Percentiles rank a stretch among this genome's conserved stretches.
Conservation (phyloP, 2,329 filamentous ascomycete species). For the Penicillium sp. region DNA sequence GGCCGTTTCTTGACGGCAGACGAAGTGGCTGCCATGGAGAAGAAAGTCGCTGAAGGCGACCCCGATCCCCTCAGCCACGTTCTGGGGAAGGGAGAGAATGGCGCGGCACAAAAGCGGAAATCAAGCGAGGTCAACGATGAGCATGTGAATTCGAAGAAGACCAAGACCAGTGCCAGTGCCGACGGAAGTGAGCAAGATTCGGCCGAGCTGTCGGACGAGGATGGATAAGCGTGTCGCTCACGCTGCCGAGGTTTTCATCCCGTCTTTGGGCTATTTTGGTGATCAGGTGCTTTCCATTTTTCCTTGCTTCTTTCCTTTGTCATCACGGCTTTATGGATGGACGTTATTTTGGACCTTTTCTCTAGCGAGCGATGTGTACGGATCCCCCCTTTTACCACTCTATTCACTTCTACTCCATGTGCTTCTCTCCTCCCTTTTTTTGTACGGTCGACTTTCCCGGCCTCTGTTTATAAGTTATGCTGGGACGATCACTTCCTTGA, state of each 20-base stretch:
- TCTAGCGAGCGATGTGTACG: slow-evolving; percentile 39
- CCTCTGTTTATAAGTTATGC: slow-evolving; percentile 7
- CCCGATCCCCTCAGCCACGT: slow-evolving; percentile 28
- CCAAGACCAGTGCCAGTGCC: slow-evolving; percentile 50
- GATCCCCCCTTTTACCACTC: slow-evolving; percentile 23
- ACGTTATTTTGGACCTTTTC: slow-evolving; percentile 26
- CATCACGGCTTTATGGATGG: slow-evolving; percentile 32
- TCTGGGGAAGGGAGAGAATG: slow-evolving; percentile 38
- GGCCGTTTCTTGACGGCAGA: slow-evolving; percentile 95
- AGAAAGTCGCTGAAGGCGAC: slow-evolving; percentile 48
- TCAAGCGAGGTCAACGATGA: slow-evolving; percentile 48
- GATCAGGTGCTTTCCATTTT: slow-evolving; percentile 8
- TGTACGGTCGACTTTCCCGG: background rate
- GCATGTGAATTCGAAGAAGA: slow-evolving; percentile 49
- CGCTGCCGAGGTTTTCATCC: slow-evolving; percentile 2
- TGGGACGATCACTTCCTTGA: slow-evolving; percentile 2
- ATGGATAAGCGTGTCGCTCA: slow-evolving; percentile 36
- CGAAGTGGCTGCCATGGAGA: slow-evolving; percentile 87
- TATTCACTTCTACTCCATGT: slow-evolving; percentile 22
- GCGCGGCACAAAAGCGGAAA: slow-evolving; percentile 51
- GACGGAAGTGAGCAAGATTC: slow-evolving; percentile 55
- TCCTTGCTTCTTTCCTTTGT: slow-evolving; percentile 25
- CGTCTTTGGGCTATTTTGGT: slow-evolving; percentile 11
- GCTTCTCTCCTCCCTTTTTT: slow-evolving; percentile 4
- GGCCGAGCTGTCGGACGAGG: slow-evolving; percentile 49